A percentile compares a stretch with the other conserved stretches of the same genome.
Evolutionary conservation across 768 basidiomycete genomes (phyloP).

Genomic region (Lepiota brunneoincarnata): DNA sequence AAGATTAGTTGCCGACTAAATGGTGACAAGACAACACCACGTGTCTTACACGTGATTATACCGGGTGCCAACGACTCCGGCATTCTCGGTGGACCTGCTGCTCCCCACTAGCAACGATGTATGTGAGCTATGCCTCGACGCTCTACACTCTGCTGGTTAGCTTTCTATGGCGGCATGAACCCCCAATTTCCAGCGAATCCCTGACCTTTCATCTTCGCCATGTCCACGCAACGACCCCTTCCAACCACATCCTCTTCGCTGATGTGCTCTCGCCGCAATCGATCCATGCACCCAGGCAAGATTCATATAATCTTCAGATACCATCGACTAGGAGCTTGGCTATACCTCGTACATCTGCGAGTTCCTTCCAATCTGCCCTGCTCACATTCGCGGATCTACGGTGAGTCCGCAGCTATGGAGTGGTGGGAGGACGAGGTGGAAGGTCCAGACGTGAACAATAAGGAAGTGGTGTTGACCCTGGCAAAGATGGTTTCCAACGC

Average conservation of each 20-base stretch:
- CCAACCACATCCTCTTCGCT: constrained; percentile 57
- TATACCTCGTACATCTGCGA: constrained; percentile 48
- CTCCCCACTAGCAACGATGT: constrained; percentile 20
- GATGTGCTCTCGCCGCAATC: constrained; percentile 32
- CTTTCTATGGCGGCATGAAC: constrained; percentile 36
- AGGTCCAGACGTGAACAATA: constrained; percentile 71
- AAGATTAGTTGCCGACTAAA: too few species aligned
- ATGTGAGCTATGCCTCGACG: constrained; percentile 35
- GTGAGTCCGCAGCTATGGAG: constrained; percentile 32
- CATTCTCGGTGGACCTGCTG: too few species aligned
- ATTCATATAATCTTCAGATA: constrained; percentile 32
- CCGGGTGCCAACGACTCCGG: too few species aligned
- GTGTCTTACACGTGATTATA: too few species aligned
- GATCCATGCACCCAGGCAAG: constrained; percentile 20
- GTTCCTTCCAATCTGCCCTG: constrained; percentile 36
- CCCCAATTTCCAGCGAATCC: constrained; percentile 20
- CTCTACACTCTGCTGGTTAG: constrained; percentile 40
- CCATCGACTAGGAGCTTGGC: constrained; percentile 36
- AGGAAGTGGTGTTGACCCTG: constrained; percentile 69
- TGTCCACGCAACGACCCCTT: constrained; percentile 52
- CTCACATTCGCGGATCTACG: constrained; percentile 28
- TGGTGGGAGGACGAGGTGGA: constrained; percentile 68
- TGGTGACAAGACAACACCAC: too few species aligned
- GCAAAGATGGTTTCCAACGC: constrained; percentile 92
- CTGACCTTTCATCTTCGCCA: constrained; percentile 67